Base-by-base conservation (phyloP, 345 rosid genomes). In the Pistacia integerrima region DNA sequence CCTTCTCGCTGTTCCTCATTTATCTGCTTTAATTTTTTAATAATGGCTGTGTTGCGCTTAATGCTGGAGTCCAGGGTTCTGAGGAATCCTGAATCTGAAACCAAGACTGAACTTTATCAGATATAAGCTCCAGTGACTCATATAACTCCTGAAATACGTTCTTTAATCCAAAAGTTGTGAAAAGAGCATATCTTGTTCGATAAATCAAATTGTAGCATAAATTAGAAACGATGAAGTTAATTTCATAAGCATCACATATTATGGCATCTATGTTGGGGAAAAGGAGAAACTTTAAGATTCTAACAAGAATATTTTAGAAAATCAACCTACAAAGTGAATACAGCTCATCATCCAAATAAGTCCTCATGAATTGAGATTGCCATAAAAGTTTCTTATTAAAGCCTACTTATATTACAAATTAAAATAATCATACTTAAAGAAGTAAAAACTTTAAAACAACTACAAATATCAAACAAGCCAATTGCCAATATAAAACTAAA, bases 41-140 rank as follows among this genome's bases (percentile, higher is more conserved):
- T 94, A 68, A 92, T 92, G n/a, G 98, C 91, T 30, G 99, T 97
- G 70, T 94, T 94, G 25, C 96, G 95, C 86, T 87, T 94, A 49
- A 97, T 97, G 81, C 98, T 94, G 54, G 98, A 92, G 85, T 97
- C 98, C 74, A 97, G 81, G 52, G 98, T 91, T 89, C 98, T 86
- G 63, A 97, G 91, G 78, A 91, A 97, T 30, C 90, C 89, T 1
- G 89, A 72, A 78, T 96, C 98, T 97, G 89, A 73, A 82, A 84
- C 75, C 64, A 74, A 67, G 44, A 72, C 25, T 70, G 71, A 82
- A 72, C 44, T 48, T 68, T 54, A 73, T 87, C 74, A 86, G 74
- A 83, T 64, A 73, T 74, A 54, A 49, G 52, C 12, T 67, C 70
- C 77, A 63, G 38, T 38, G 66, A 74, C 49, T 76, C 52, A 35